Evolutionary conservation across 1,284 basidiomycete genomes (phyloP), one percentile per base, ranked within the genome.

Genomic region (Ceratobasidium sp.): DNA sequence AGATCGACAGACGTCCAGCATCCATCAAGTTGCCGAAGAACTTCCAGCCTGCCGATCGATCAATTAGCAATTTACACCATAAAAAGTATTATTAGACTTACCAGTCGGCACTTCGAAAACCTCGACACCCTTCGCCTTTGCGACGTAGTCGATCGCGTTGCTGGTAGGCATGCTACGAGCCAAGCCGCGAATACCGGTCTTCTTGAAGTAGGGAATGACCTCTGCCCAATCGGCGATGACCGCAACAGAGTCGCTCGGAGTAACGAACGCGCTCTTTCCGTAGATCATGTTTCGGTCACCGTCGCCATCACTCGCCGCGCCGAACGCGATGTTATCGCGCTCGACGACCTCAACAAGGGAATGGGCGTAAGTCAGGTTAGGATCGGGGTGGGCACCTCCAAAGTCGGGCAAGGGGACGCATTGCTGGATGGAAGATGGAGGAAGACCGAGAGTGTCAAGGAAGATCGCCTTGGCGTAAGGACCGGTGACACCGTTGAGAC

Each of bases 21-120:
- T 99, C 97, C 97, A 99, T 99, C 76, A 99, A 86, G 85, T 99
- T 99, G 69, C 97, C 98, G 80, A 99, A 99, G 89, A 99, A 99
- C 84, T 99, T 99, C 97, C 95, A 98, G 72, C 97, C 94, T 95
- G 78, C 13, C 28, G 54, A 73, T 41, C 54, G 18, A 43, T 38
- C 4, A 46, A 28, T 41, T 49, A 35, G 18, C 16, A 52, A 21
- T 30, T 14, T 50, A 38, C 26, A 64, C 63, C 18, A 18, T 13
- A 46, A n/a, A 57, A 21, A 38, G 32, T 32, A 23, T 62, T 32
- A 14, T 21, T 6, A 57, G 16, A 79, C 87, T 80, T 75, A 93
- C 94, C 96, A 38, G 97, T 99, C 4, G 97, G 97, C 18, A 98
- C 96, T 82, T 98, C 97, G 80, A 98, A 98, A 81, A 89, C 90